Percentiles rank a stretch among this genome's conserved stretches.
Conservation (phyloP, 768 basidiomycete genomes). For the Boletus edulis region DNA sequence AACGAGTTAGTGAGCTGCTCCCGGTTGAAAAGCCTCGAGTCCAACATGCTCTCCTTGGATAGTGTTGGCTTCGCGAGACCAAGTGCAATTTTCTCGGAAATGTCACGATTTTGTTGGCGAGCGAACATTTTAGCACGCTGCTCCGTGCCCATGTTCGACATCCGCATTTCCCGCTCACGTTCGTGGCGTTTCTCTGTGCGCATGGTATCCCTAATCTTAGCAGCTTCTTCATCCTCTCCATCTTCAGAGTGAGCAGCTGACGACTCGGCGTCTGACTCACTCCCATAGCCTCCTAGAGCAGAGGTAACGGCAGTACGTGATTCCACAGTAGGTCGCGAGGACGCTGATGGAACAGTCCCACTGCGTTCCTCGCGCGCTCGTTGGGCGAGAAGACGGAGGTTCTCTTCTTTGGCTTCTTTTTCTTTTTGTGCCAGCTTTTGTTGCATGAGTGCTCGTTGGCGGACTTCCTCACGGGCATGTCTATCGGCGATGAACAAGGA, state of each 20-base stretch:
- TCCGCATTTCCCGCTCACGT: constrained; percentile 95
- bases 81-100: constrained; percentile 97
- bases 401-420: constrained; percentile 94
- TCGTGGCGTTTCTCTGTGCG: constrained; percentile 89
- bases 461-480: constrained; percentile 96
- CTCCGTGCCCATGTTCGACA: constrained; percentile 99
- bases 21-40: constrained; percentile 96
- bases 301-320: constrained; percentile 71
- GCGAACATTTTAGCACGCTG: constrained; percentile 95
- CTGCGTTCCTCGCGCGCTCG: constrained; percentile 93
- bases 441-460: constrained; percentile 95
- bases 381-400: constrained; percentile 89
- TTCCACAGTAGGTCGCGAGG: constrained; percentile 63
- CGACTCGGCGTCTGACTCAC: constrained; percentile 58
- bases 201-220: constrained; percentile 85
- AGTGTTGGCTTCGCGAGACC: constrained; percentile 95
- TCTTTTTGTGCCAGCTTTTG: constrained; percentile 99
- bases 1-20: constrained; percentile 81
- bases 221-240: constrained; percentile 77
- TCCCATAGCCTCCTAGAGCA: constrained; percentile 82
- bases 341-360: constrained; percentile 60
- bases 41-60: constrained; percentile 96
- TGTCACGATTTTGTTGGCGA: constrained; percentile 96
- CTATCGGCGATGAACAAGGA: constrained; percentile 93
- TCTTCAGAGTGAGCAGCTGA: constrained; percentile 53